These are phyloP conservation scores for Cercospora nicotianae DNA, from an alignment of 2,329 filamentous ascomycete genomes.

Conservation along the genomic window DNA sequence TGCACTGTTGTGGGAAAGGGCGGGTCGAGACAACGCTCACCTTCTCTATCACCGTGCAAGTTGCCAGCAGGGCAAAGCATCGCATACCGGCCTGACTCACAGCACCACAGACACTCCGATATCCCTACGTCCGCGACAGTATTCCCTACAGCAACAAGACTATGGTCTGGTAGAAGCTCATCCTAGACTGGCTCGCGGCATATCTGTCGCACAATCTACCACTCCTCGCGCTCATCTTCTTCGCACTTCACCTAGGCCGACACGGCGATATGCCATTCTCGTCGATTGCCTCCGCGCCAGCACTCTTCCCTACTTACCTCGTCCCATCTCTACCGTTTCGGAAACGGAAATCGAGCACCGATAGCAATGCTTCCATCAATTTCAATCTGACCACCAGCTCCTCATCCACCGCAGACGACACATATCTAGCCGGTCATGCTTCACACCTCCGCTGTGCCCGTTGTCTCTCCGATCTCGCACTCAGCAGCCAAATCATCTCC, in stretches of 20 bases:
- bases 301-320: constrained; percentile 54
- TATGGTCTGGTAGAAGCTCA: constrained; percentile 10
- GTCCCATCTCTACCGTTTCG: constrained; percentile 52
- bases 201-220: not conserved
- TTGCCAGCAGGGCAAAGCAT: not conserved
- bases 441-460: constrained; percentile 60
- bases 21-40: not conserved
- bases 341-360: constrained; percentile 45
- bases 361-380: constrained; percentile 40
- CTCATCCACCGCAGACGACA: constrained; percentile 27
- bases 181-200: constrained; percentile 6
- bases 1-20: not conserved
- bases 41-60: not conserved
- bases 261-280: constrained; percentile 31
- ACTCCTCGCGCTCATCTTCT: not conserved
- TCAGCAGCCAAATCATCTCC: constrained; percentile 60
- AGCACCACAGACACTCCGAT: not conserved
- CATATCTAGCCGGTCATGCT: constrained; percentile 49
- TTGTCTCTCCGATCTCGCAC: constrained; percentile 60
- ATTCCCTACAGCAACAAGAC: not conserved
- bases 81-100: not conserved
- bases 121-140: constrained; percentile 1
- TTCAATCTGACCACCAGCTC: constrained; percentile 30
- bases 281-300: constrained; percentile 36
- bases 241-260: not conserved